These are phyloP conservation scores for Dujonia santamariae DNA, from an alignment of 1,139 yeast genomes.

Conservation along the genomic window DNA sequence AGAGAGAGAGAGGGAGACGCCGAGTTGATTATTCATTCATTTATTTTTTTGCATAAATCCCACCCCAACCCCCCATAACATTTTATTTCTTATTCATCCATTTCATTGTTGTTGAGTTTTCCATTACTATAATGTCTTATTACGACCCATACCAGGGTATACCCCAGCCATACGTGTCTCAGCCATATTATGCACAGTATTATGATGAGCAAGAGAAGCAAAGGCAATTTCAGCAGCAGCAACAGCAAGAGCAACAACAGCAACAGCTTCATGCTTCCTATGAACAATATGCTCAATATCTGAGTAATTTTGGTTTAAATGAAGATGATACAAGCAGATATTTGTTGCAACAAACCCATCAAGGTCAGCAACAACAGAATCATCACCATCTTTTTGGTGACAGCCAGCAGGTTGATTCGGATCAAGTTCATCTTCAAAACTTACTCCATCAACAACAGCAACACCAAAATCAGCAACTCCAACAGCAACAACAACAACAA, in stretches of 20 bases:
- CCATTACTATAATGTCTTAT: slow-evolving; percentile 32
- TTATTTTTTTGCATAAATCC: neutral
- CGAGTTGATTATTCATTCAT: neutral
- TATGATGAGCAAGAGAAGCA: slow-evolving; percentile 13
- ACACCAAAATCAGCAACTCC: slow-evolving; percentile 4
- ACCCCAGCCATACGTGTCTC: slow-evolving; percentile 38
- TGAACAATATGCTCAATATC: slow-evolving; percentile 17
- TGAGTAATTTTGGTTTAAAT: slow-evolving; percentile 10
- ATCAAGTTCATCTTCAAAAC: slow-evolving; percentile 2
- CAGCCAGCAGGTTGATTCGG: neutral
- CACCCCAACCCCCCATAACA: neutral
- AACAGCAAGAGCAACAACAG: slow-evolving; percentile 6
- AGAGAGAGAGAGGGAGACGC: slow-evolving; percentile 1
- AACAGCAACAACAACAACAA: slow-evolving; percentile 4
- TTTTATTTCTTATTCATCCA: neutral
- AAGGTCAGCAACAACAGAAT: neutral
- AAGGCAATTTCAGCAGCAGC: slow-evolving; percentile 2
- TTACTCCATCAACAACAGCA: slow-evolving; percentile 5
- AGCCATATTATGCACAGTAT: slow-evolving; percentile 34
- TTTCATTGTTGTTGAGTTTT: neutral
- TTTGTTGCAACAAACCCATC: neutral
- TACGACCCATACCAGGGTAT: slow-evolving; percentile 44
- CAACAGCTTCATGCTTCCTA: slow-evolving; percentile 7
- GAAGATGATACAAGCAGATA: slow-evolving; percentile 1
- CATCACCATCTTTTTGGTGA: neutral